These are phyloP conservation scores for Calonectria montana DNA, from an alignment of 2,329 filamentous ascomycete genomes.

Conservation along the genomic window DNA sequence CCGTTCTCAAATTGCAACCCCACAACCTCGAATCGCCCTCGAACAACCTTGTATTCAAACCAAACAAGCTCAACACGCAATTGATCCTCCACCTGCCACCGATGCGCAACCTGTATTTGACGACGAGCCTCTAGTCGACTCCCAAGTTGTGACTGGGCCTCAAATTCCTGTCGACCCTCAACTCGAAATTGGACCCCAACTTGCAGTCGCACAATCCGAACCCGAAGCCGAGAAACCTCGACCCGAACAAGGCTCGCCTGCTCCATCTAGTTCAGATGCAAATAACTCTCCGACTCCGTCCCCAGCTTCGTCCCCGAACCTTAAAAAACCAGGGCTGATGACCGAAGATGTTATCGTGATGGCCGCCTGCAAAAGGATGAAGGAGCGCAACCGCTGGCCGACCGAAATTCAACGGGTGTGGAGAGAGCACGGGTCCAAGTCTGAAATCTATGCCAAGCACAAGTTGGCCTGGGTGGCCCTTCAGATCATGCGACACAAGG, in stretches of 20 bases:
- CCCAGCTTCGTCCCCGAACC: neutral
- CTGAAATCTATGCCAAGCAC: neutral
- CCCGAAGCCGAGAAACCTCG: neutral
- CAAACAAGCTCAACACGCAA: neutral
- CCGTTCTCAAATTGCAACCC: neutral
- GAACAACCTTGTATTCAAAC: neutral
- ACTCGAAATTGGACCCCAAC: neutral
- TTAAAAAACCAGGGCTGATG: neutral
- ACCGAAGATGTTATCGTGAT: neutral
- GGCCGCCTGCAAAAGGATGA: neutral
- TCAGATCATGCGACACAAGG: neutral
- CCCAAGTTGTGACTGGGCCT: too few relatives aligned
- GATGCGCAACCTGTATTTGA: neutral
- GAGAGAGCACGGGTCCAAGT: neutral
- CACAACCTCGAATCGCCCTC: neutral
- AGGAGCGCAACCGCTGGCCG: neutral
- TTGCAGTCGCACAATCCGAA: neutral
- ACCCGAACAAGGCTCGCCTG: neutral
- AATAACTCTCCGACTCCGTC: neutral
- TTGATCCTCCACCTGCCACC: neutral
- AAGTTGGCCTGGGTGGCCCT: conserved; percentile 1
- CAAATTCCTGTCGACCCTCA: too few relatives aligned
- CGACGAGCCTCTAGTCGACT: too few relatives aligned
- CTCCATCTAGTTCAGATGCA: neutral
- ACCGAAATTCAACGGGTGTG: neutral